Percentiles rank a stretch among this genome's conserved stretches.
Evolutionary conservation across 2,329 filamentous ascomycete genomes (phyloP).

Genomic region (Fonsecaea pugnacius): DNA sequence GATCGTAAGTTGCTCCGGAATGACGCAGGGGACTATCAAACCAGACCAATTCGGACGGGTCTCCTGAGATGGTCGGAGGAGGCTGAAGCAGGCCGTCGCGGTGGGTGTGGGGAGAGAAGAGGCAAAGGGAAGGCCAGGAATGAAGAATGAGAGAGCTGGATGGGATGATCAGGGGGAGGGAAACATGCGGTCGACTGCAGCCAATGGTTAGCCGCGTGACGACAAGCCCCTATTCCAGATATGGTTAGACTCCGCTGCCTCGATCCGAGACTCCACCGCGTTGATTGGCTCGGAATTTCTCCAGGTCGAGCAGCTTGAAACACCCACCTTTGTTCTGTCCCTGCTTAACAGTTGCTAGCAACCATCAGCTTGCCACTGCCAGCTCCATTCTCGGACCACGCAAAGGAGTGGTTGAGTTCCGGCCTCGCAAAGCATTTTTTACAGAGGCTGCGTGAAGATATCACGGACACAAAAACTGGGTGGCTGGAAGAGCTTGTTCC

Average conservation of each 20-base stretch:
- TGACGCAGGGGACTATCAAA: constrained; percentile 12
- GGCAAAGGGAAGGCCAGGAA: constrained; percentile 2
- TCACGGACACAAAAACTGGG: not conserved
- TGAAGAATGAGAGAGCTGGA: constrained; percentile 7
- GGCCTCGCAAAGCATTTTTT: not conserved
- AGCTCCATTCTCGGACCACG: not conserved
- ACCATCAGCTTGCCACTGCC: constrained; percentile 6
- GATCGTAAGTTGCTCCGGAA: constrained; percentile 3
- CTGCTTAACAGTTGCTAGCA: not conserved
- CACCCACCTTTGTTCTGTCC: constrained; percentile 3
- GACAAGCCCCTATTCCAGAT: not conserved
- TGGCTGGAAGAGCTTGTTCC: not conserved
- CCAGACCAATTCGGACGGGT: constrained; percentile 6
- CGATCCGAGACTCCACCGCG: constrained; percentile 3
- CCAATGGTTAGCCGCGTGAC: constrained; percentile 25
- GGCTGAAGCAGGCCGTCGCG: constrained; percentile 27
- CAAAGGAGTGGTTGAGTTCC: not conserved
- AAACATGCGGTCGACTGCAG: constrained; percentile 20
- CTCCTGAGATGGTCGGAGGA: constrained; percentile 22
- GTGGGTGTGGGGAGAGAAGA: constrained; percentile 9
- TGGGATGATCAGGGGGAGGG: constrained; percentile 16
- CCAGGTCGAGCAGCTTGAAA: constrained; percentile 21
- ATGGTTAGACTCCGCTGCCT: constrained; percentile 10
- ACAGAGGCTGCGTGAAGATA: not conserved
- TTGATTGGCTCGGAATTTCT: constrained; percentile 9